phyloP scores from a whole-genome alignment of 176 grass and related monocot genomes.

The Juncus effusus region DNA sequence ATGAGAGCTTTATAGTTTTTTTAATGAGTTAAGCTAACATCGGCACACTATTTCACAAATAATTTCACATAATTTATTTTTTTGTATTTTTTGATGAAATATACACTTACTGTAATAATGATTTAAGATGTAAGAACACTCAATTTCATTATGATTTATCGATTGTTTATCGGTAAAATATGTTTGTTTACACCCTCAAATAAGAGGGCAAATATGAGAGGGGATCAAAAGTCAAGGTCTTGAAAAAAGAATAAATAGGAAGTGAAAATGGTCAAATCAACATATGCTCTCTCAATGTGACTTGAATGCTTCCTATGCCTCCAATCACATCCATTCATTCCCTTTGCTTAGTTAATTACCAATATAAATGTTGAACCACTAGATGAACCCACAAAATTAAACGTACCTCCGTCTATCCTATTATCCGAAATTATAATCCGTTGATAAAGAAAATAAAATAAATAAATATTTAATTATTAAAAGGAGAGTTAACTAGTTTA shows the following conservation, averaged over 20 bases:
- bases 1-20: no score
- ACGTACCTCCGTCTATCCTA: slow-evolving; percentile 2
- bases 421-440: neutral
- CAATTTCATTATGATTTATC: no score
- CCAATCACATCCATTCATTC: slow-evolving; percentile 30
- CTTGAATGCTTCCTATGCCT: slow-evolving; percentile 9
- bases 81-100: no score
- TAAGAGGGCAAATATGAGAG: no score
- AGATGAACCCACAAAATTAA: neutral
- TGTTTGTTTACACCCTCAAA: no score
- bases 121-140: no score
- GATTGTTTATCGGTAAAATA: no score
- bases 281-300: slow-evolving; percentile 17
- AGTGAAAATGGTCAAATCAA: slow-evolving; percentile 23
- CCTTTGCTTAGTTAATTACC: slow-evolving; percentile 12
- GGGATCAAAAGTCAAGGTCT: neutral
- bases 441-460: slow-evolving; percentile 6
- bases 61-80: no score
- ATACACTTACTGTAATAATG: no score
- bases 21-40: no score
- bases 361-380: no score
- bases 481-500: neutral
- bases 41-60: no score
- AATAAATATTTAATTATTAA: neutral
- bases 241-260: neutral